Evolutionary conservation across 208 protist species (phyloP).

Genomic region (Angomonas deanei): DNA sequence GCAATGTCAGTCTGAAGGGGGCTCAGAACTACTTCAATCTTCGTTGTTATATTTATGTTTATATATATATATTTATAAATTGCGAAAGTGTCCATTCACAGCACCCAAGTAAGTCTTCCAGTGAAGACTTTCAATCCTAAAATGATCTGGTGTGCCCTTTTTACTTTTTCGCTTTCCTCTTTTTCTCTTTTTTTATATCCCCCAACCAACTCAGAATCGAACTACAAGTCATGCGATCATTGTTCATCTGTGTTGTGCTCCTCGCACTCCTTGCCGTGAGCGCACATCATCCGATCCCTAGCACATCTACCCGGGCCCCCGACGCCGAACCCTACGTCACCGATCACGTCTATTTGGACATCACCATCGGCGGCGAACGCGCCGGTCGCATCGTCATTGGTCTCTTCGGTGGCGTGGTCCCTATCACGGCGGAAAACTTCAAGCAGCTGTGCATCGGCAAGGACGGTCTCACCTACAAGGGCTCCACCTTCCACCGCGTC

Average conservation of each 20-base stretch:
- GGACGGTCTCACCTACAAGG: slow-evolving; percentile 38
- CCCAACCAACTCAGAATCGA: not conserved
- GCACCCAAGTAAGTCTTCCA: too few species aligned
- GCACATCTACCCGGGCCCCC: too few species aligned
- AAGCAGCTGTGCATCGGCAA: slow-evolving; percentile 49
- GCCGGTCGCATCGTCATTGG: slow-evolving; percentile 38
- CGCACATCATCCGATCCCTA: too few species aligned
- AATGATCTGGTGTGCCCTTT: too few species aligned
- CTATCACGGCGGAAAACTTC: slow-evolving; percentile 65
- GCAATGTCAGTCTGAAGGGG: too few species aligned
- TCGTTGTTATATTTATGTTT: slow-evolving; percentile 2
- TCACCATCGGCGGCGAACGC: slow-evolving; percentile 26
- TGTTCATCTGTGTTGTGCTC: not conserved
- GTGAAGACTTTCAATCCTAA: too few species aligned
- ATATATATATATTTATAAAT: too few species aligned
- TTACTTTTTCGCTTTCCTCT: too few species aligned
- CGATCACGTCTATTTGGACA: slow-evolving; percentile 48
- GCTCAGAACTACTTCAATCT: not conserved
- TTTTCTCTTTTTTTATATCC: not conserved
- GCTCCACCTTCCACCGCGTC: slow-evolving; percentile 43
- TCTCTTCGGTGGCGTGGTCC: slow-evolving; percentile 42
- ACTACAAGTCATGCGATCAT: not conserved
- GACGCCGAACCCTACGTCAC: too few species aligned
- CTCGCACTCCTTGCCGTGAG: not conserved
- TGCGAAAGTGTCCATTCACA: too few species aligned